These are phyloP conservation scores for Tetragonia tetragonoides DNA, from an alignment of 148 eudicot species.

Conservation along the genomic window DNA sequence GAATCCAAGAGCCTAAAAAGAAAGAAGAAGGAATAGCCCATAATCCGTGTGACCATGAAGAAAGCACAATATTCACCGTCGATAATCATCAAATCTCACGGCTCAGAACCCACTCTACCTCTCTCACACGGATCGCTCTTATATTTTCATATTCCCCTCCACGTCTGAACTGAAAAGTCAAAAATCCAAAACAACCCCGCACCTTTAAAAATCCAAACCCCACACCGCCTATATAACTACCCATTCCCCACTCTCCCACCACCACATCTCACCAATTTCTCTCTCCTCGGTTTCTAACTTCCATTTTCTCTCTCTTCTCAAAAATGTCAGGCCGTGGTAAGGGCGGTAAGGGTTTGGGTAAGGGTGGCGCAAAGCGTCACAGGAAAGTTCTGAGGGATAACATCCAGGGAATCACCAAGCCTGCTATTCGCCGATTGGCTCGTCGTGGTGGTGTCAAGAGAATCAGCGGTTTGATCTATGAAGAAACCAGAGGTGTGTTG, in stretches of 20 bases:
- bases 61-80: too few species aligned
- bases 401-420: constrained; percentile 42
- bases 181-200: too few species aligned
- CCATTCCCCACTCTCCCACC: not conserved
- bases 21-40: too few species aligned
- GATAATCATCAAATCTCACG: too few species aligned
- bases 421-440: constrained; percentile 36
- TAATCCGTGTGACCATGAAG: too few species aligned
- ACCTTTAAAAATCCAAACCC: too few species aligned
- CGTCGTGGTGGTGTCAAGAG: constrained; percentile 40
- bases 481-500: constrained; percentile 35
- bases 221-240: too few species aligned
- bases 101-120: too few species aligned
- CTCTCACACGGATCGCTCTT: too few species aligned
- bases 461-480: constrained; percentile 38
- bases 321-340: constrained; percentile 41
- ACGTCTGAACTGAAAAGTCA: too few species aligned
- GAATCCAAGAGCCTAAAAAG: too few species aligned
- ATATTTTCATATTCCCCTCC: too few species aligned
- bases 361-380: constrained; percentile 44
- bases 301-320: not conserved
- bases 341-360: constrained; percentile 41
- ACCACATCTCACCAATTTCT: not conserved
- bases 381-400: constrained; percentile 38
- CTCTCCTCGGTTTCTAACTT: not conserved